Evolutionary conservation across 192 early-diverging fungal species (phyloP), one percentile per base, ranked within the genome.

Genomic region (Coemansia sp.): DNA sequence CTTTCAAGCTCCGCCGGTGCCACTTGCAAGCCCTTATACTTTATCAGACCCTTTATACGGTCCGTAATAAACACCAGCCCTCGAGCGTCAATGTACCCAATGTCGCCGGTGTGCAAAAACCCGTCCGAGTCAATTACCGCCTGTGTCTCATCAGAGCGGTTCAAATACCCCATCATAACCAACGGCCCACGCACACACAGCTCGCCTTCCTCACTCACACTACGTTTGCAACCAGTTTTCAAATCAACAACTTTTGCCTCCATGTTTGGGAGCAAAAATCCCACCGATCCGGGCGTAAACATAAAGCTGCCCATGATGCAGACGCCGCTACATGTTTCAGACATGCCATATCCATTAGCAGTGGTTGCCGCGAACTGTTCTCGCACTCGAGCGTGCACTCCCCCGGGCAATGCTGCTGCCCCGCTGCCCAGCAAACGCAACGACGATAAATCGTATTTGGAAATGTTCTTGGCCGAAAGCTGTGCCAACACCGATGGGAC

Each of bases 11-110:
- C 93, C 5, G 93, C 91, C 1, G 94, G 93, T 0, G 93, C 82
- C 5, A 97, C 90, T 74, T 85, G 83, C 64, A 84, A 69, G 0
- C 87, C 85, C 67, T 97, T 95, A 87, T 93, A 95, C 69, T 97
- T 97, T 77, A 95, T 95, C 47, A 96, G 84, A 60, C 94, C 91
- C 81, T 95, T 96, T 21, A 91, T 61, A 6, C 95, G 87, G 65
- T 89, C 90, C 8, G 86, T 81, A 21, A 88, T 77, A 56, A 69
- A 87, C 59, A 88, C 83, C 37, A 83, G 62, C 8, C 83, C 83
- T 8, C 87, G 45, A 25, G 72, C 68, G 65, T 91, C 87, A 11
- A 88, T 77, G 10, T 83, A 50, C 2, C 83, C 92, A 25, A 97
- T 76, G 69, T 97, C 95, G 10, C 89, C 89, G 4, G 92, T 96